Evolutionary conservation across 2,329 filamentous ascomycete genomes (phyloP).

Genomic region (Samsoniella hepiali): DNA sequence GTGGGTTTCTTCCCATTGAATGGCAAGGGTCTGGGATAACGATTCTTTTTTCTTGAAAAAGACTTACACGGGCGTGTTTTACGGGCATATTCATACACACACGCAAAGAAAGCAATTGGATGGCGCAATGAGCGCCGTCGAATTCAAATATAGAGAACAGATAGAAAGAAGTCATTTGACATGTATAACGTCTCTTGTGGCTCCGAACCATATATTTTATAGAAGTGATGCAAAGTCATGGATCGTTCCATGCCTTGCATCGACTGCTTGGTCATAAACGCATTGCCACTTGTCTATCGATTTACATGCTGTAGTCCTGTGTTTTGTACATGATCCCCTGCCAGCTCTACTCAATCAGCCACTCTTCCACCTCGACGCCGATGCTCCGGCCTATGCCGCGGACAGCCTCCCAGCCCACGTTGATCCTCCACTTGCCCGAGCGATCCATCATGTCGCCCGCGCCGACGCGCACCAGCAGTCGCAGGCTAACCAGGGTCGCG

Average conservation of each 20-base stretch:
- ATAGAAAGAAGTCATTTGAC: conserved; percentile 14
- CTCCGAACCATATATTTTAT: neutral
- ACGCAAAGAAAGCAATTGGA: neutral
- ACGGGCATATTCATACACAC: neutral
- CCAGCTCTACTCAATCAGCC: conserved; percentile 59
- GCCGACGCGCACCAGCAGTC: conserved; percentile 65
- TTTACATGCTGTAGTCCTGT: conserved; percentile 1
- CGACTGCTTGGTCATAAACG: neutral
- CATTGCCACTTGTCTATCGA: neutral
- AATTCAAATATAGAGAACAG: conserved; percentile 13
- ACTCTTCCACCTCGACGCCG: conserved; percentile 76
- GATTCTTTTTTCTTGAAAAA: neutral
- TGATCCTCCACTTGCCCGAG: conserved; percentile 72
- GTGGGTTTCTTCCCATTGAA: neutral
- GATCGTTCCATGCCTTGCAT: neutral
- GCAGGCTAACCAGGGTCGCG: conserved; percentile 68
- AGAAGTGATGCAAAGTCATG: neutral
- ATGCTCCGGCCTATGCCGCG: conserved; percentile 67
- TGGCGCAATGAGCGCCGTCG: neutral
- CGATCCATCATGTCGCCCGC: conserved; percentile 64
- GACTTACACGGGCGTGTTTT: neutral
- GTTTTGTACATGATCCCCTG: neutral
- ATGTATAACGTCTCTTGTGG: neutral
- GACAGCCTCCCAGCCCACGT: conserved; percentile 75
- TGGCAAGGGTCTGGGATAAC: neutral